Conservation (phyloP, 768 basidiomycete genomes). For the Naematelia aurantialba region DNA sequence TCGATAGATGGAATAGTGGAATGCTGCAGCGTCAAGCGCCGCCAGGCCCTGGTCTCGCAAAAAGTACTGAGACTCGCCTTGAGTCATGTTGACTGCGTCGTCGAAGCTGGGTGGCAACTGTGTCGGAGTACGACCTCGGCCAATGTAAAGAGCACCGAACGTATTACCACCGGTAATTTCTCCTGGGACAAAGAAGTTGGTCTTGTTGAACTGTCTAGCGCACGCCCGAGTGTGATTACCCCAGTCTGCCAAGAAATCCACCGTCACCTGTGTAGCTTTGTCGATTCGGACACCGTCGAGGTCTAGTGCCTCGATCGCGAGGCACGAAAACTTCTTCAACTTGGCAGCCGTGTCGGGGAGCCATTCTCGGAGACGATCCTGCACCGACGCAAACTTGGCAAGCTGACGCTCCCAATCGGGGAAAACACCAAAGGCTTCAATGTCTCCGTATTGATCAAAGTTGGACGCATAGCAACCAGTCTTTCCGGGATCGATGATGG, state of each 20-base stretch:
- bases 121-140: conserved; percentile 78
- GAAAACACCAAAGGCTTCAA: conserved; percentile 93
- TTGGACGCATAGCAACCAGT: conserved; percentile 75
- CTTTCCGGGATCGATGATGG: conserved; percentile 58
- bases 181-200: conserved; percentile 84
- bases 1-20: conserved; percentile 93
- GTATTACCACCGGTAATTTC: conserved; percentile 93
- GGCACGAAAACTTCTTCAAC: conserved; percentile 73
- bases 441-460: conserved; percentile 93
- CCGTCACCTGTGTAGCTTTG: conserved; percentile 86
- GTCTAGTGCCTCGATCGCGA: conserved; percentile 81
- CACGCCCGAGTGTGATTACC: conserved; percentile 68
- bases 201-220: conserved; percentile 68
- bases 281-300: conserved; percentile 93
- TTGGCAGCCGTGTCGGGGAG: conserved; percentile 70
- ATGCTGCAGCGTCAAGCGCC: conserved; percentile 74
- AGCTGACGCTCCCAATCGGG: conserved; percentile 74
- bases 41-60: conserved; percentile 63
- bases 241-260: conserved; percentile 76
- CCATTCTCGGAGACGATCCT: conserved; percentile 95
- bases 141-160: conserved; percentile 81
- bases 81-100: conserved; percentile 65
- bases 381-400: conserved; percentile 91
- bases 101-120: conserved; percentile 63
- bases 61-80: conserved; percentile 68